Percentiles rank a stretch among this genome's conserved stretches.
Evolutionary conservation across 495 filamentous ascomycete genomes (phyloP).

Genomic region (Alectoria sarmentosa): DNA sequence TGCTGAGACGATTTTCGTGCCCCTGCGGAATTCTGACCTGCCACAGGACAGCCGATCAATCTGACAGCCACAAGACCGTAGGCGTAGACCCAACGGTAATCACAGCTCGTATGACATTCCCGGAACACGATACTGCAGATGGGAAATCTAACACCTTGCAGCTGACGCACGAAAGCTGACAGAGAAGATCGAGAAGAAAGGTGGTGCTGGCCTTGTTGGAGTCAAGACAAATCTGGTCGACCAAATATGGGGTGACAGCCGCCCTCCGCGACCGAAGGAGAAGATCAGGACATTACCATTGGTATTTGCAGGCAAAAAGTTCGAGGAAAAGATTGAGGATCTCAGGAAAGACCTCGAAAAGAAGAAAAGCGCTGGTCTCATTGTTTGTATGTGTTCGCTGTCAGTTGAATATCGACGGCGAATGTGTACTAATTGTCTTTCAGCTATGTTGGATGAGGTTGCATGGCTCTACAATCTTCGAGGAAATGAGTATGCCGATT

Average conservation of each 20-base stretch:
- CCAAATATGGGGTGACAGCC: constrained; percentile 68
- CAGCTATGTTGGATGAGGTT: constrained; percentile 89
- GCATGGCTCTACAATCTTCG: constrained; percentile 97
- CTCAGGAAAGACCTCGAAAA: constrained; percentile 87
- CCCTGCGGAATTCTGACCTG: constrained; percentile 23
- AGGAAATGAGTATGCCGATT: constrained; percentile 69
- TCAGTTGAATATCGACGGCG: background rate
- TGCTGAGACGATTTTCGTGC: background rate
- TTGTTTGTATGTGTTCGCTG: constrained; percentile 56
- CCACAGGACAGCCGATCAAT: constrained; percentile 65
- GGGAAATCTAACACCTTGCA: constrained; percentile 28
- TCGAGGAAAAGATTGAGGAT: constrained; percentile 76
- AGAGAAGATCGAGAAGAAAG: constrained; percentile 82
- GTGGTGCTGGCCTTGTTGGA: constrained; percentile 64
- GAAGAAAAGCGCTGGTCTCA: constrained; percentile 80
- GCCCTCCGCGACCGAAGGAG: constrained; percentile 70
- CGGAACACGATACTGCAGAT: background rate
- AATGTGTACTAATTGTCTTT: background rate
- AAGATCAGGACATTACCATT: constrained; percentile 60
- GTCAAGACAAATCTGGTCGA: constrained; percentile 82
- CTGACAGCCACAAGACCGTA: constrained; percentile 76
- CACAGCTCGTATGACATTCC: constrained; percentile 52
- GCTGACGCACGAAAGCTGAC: constrained; percentile 77
- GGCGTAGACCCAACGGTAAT: constrained; percentile 90
- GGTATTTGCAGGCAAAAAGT: constrained; percentile 76